Base-by-base conservation (phyloP, 495 filamentous ascomycete species). In the Articulospora tetracladia region DNA sequence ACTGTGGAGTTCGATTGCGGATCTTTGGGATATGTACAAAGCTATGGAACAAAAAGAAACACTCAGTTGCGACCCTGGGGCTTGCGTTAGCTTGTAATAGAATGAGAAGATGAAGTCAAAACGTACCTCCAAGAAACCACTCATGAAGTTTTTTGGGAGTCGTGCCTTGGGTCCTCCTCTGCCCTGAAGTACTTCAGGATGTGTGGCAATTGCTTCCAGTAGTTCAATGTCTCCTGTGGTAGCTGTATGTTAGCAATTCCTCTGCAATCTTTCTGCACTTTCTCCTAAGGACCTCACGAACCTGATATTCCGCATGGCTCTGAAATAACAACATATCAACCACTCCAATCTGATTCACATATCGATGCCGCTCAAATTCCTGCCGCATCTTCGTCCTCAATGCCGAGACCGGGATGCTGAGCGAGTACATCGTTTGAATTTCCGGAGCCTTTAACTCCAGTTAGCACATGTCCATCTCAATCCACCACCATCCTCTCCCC, bases 161-260 rank as follows among this genome's bases (percentile, higher is more conserved):
- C 82, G 83, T 59, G 88, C 87, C 80, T 85, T 24, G 85, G 82
- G 63, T 96, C 90, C 72, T 96, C 92, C 73, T 96, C 91, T 71
- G 85, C 78, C 67, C 91, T 83, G 82, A 97, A 98, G 76, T 95
- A 98, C 70, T 96, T 96, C 81, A 98, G 90, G 65, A 98, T 84
- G 71, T 98, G 94, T 50, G 90, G 88, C 54, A 93, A 81, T 77
- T 98, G 95, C 77, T 96, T 96, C 94, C 95, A 98, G 83, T 88
- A 98, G 76, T 98, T 98, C 78, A 98, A 83, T 34, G 92, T 98
- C 84, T 98, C 94, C 92, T 96, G 36, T 13, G 13, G 62, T 55
- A 15, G 41, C 47, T 59, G 30, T 34, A 44, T 64, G 20, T 39
- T 41, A 10, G 20, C 30, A 47, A 64, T 24, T 22, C n/a, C 41